A percentile compares a stretch with the other conserved stretches of the same genome.
These are phyloP conservation scores for Hanseniaspora vineae DNA, from an alignment of 805 yeast genomes.

Conservation along the genomic window DNA sequence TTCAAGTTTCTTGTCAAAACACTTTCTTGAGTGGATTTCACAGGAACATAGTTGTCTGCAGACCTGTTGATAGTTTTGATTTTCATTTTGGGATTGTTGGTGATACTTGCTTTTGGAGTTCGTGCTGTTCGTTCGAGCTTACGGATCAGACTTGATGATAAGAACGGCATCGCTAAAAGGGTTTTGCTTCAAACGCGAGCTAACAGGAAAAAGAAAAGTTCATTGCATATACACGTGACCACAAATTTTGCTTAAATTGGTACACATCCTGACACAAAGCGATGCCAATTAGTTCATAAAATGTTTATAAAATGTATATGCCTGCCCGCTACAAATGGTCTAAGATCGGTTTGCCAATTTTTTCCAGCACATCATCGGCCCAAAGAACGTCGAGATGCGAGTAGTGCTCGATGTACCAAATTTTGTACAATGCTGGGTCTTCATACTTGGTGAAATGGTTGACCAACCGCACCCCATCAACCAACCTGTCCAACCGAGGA, in stretches of 20 bases:
- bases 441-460: slow-evolving; percentile 55
- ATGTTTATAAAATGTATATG: neutral
- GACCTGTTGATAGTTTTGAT: slow-evolving; percentile 82
- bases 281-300: neutral
- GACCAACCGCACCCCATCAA: slow-evolving; percentile 57
- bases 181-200: no score
- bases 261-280: neutral
- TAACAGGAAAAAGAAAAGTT: neutral
- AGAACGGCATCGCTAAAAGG: neutral
- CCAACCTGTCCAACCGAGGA: slow-evolving; percentile 65
- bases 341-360: slow-evolving; percentile 42
- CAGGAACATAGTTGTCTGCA: slow-evolving; percentile 86
- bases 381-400: slow-evolving; percentile 87
- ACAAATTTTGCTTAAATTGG: no score
- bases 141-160: no score
- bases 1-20: slow-evolving; percentile 79
- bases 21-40: slow-evolving; percentile 77
- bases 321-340: slow-evolving; percentile 16
- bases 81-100: slow-evolving; percentile 38
- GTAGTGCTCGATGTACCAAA: slow-evolving; percentile 40
- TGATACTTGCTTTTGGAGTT: neutral
- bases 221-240: no score
- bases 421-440: slow-evolving; percentile 19
- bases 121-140: no score
- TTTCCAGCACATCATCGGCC: slow-evolving; percentile 66